Evolutionary conservation across 208 protist genomes (phyloP), one percentile per base, ranked within the genome.

Genomic region (Wallacemonas sp.): DNA sequence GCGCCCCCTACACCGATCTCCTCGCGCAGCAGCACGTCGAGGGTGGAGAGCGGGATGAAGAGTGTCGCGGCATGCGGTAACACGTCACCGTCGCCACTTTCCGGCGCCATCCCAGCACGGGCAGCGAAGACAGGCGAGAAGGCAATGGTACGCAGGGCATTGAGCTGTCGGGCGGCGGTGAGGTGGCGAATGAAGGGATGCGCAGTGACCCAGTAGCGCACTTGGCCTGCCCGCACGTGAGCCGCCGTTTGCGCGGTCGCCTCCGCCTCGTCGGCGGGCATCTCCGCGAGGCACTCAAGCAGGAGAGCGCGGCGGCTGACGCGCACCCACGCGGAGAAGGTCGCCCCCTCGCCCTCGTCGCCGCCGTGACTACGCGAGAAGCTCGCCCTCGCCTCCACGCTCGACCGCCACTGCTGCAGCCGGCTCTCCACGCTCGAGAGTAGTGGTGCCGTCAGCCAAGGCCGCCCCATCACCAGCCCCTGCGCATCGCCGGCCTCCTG

Each of bases 101-200:
- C n/a, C n/a, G n/a, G n/a, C n/a, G n/a, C n/a, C n/a, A n/a, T n/a
- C n/a, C n/a, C n/a, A n/a, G n/a, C n/a, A n/a, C n/a, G n/a, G n/a
- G n/a, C n/a, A n/a, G n/a, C n/a, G n/a, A n/a, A n/a, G n/a, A n/a
- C n/a, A n/a, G n/a, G n/a, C n/a, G n/a, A n/a, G n/a, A 19, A 30
- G 50, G 30, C n/a, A 32, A 27, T n/a, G 15, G 50, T 32, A 4
- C 32, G 50, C 29, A 57, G 30, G 12, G 50, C 50, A 3, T 12
- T 19, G 36, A 93, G 78, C 50, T 81, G 57, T 22, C 73, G 61
- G 24, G 75, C 77, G 63, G 85, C 83, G 21, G 70, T 76, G 27
- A 93, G 30, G 6, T 66, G 74, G 26, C 73, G 79, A 8, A 90
- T 63, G 34, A 93, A 79, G 3, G 68, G 67, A 26, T 89, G 70